Evolutionary conservation across 495 filamentous ascomycete genomes (phyloP).

Genomic region (Rostrohypoxylon terebratum): DNA sequence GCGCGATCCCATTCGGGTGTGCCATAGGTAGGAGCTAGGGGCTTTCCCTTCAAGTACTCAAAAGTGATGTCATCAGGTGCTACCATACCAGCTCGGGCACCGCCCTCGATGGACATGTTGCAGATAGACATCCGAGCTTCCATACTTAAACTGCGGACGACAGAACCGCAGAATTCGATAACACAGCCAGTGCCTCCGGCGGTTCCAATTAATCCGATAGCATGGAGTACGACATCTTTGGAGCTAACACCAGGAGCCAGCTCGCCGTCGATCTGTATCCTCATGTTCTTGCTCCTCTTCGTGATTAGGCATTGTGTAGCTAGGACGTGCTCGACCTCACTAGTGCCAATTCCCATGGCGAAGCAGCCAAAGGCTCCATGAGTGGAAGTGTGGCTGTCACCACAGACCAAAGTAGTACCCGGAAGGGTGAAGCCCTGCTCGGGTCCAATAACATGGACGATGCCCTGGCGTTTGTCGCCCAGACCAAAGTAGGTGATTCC

Average conservation of each 20-base stretch:
- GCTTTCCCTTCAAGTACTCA: constrained; percentile 91
- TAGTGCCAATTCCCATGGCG: constrained; percentile 97
- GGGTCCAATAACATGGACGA: constrained; percentile 98
- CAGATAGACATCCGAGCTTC: constrained; percentile 99
- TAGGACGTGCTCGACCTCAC: constrained; percentile 97
- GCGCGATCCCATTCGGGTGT: constrained; percentile 92
- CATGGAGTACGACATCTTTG: constrained; percentile 95
- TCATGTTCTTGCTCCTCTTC: constrained; percentile 97
- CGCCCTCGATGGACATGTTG: constrained; percentile 99
- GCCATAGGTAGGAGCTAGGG: constrained; percentile 85
- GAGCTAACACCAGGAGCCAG: constrained; percentile 92
- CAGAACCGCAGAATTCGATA: constrained; percentile 96
- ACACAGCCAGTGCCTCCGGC: constrained; percentile 94
- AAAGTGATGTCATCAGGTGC: constrained; percentile 95
- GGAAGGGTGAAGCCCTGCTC: constrained; percentile 99
- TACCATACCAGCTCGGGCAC: constrained; percentile 95
- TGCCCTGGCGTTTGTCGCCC: constrained; percentile 95
- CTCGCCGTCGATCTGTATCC: constrained; percentile 91
- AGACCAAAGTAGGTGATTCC: constrained; percentile 97
- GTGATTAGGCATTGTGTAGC: constrained; percentile 96
- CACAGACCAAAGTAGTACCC: constrained; percentile 96
- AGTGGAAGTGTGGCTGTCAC: constrained; percentile 97
- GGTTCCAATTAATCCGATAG: constrained; percentile 94
- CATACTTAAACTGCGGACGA: constrained; percentile 90
- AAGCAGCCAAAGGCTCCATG: constrained; percentile 97